phyloP scores from a whole-genome alignment of 2,329 filamentous ascomycete genomes.

The Fusarium liriodendri region DNA sequence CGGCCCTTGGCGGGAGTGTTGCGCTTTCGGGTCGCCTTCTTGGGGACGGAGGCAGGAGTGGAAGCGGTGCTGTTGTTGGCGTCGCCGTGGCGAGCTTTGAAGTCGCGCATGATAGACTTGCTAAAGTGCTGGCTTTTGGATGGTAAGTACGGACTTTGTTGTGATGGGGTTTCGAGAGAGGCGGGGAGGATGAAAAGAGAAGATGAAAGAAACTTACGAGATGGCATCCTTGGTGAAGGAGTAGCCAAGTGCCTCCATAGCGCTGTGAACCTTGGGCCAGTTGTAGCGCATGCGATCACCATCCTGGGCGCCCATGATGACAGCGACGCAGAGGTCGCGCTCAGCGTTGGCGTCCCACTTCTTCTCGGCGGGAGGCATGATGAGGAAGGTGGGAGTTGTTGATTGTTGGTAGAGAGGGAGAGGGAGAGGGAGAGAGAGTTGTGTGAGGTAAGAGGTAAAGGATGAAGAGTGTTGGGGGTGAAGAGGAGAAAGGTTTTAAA shows the following conservation, averaged over 20 bases:
- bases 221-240: conserved; percentile 54
- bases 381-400: not conserved
- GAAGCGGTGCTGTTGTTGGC: conserved; percentile 1
- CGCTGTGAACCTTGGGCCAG: conserved; percentile 47
- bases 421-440: not conserved
- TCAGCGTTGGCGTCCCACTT: conserved; percentile 53
- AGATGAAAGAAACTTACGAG: conserved; percentile 43
- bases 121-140: conserved; percentile 52
- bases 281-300: conserved; percentile 44
- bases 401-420: not conserved
- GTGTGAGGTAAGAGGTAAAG: not conserved
- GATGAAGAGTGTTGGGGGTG: not conserved
- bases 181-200: not conserved
- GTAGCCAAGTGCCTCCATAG: conserved; percentile 50
- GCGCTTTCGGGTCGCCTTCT: conserved; percentile 39
- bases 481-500: not conserved
- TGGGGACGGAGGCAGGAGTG: conserved; percentile 18
- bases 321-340: conserved; percentile 52
- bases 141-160: not conserved
- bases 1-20: conserved; percentile 23
- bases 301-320: conserved; percentile 45
- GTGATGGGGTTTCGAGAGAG: not conserved
- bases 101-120: conserved; percentile 52
- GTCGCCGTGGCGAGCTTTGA: conserved; percentile 44
- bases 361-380: conserved; percentile 47